Conservation (phyloP, 345 rosid species). For the Bruguiera gymnorhiza region DNA sequence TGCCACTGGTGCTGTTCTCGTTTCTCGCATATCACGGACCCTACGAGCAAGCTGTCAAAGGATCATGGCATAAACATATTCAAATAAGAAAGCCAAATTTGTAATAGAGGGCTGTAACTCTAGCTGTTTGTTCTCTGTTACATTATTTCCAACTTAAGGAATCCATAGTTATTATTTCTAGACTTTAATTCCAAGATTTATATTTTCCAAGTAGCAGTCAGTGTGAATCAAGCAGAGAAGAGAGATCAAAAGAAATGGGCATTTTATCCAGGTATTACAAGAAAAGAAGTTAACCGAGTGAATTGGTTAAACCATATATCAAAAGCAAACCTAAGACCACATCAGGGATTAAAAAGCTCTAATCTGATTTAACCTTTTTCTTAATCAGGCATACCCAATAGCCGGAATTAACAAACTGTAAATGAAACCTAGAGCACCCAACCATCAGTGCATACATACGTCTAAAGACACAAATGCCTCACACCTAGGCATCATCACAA, state of each 20-base stretch:
- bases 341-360: too few relatives aligned
- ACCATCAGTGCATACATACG: too few relatives aligned
- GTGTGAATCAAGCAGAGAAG: background rate
- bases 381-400: too few relatives aligned
- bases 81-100: background rate
- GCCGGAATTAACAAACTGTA: too few relatives aligned
- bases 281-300: background rate
- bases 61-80: constrained; percentile 10
- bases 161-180: background rate
- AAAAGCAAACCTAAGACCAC: too few relatives aligned
- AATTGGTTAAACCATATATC: too few relatives aligned
- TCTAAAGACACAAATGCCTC: too few relatives aligned
- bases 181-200: background rate
- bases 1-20: constrained; percentile 73
- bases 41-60: constrained; percentile 76
- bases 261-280: background rate
- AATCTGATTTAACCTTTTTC: too few relatives aligned
- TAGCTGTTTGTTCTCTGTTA: background rate
- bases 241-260: background rate
- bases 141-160: background rate
- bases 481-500: too few relatives aligned
- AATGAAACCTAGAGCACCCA: too few relatives aligned
- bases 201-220: background rate
- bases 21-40: constrained; percentile 94
- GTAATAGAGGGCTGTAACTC: background rate